These are phyloP conservation scores for Arthonia radiata DNA, from an alignment of 495 filamentous ascomycete species.

Conservation along the genomic window DNA sequence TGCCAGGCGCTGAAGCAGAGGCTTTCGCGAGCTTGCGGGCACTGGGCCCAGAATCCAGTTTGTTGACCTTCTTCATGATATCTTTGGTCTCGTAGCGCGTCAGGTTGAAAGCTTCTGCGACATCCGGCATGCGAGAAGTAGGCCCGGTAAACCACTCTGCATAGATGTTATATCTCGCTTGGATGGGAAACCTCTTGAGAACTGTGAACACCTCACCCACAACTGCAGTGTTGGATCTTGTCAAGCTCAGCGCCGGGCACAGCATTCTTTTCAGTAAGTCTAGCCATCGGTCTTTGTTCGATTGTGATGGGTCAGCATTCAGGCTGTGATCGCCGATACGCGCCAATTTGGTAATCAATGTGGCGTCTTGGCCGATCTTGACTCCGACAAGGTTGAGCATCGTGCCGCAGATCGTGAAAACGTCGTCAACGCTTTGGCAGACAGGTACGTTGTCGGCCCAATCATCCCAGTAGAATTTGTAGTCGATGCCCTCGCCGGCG, in stretches of 20 bases:
- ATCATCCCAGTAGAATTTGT: constrained; percentile 91
- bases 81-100: constrained; percentile 54
- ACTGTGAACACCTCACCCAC: constrained; percentile 69
- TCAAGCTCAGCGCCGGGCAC: constrained; percentile 62
- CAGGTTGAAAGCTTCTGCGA: constrained; percentile 52
- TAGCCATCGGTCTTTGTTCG: constrained; percentile 49
- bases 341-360: constrained; percentile 52
- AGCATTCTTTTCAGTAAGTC: constrained; percentile 60
- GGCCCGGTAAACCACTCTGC: constrained; percentile 69
- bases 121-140: constrained; percentile 49
- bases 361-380: constrained; percentile 63
- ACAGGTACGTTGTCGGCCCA: constrained; percentile 85
- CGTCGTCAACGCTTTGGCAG: constrained; percentile 71
- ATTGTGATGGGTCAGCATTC: constrained; percentile 35
- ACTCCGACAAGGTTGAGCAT: constrained; percentile 65
- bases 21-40: constrained; percentile 69
- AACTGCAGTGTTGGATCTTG: constrained; percentile 53
- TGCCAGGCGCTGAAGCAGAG: constrained; percentile 63
- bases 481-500: constrained; percentile 42
- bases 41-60: constrained; percentile 63
- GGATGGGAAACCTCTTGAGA: constrained; percentile 49
- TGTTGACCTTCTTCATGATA: constrained; percentile 61
- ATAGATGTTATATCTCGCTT: constrained; percentile 67
- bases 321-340: constrained; percentile 61
- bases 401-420: constrained; percentile 68